A percentile compares a stretch with the other conserved stretches of the same genome.
Evolutionary conservation across 2,329 filamentous ascomycete genomes (phyloP).

Genomic region (Pyrenochaeta sp.): DNA sequence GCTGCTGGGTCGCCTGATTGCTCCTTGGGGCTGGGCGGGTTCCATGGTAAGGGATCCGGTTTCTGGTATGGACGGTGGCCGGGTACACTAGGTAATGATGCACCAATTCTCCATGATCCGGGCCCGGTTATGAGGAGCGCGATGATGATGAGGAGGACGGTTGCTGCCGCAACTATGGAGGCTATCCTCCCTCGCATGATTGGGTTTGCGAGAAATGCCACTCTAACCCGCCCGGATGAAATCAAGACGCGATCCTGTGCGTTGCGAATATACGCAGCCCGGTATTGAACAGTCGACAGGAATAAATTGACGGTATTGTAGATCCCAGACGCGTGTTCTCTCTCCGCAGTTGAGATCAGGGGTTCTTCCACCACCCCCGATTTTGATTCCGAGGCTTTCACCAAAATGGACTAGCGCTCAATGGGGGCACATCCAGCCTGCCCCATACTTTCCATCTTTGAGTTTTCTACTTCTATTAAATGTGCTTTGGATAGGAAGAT

Average conservation of each 20-base stretch:
- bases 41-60: constrained; percentile 7
- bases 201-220: background rate
- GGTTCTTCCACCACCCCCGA: background rate
- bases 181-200: constrained; percentile 5
- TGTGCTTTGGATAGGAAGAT: no score
- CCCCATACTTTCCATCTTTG: no score
- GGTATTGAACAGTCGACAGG: no score
- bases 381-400: background rate
- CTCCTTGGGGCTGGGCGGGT: constrained; percentile 9
- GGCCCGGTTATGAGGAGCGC: constrained; percentile 3
- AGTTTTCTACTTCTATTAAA: no score
- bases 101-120: background rate
- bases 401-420: background rate
- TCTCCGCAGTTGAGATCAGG: background rate
- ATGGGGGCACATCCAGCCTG: no score
- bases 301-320: background rate
- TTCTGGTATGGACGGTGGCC: constrained; percentile 18
- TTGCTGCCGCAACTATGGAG: constrained; percentile 3
- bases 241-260: no score
- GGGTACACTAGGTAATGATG: background rate
- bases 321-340: background rate
- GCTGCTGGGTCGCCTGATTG: constrained; percentile 1
- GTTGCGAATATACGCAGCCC: no score
- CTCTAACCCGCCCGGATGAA: no score
- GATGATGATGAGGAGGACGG: constrained; percentile 6